Conservation (phyloP, 768 basidiomycete genomes). For the Suillus subluteus region DNA sequence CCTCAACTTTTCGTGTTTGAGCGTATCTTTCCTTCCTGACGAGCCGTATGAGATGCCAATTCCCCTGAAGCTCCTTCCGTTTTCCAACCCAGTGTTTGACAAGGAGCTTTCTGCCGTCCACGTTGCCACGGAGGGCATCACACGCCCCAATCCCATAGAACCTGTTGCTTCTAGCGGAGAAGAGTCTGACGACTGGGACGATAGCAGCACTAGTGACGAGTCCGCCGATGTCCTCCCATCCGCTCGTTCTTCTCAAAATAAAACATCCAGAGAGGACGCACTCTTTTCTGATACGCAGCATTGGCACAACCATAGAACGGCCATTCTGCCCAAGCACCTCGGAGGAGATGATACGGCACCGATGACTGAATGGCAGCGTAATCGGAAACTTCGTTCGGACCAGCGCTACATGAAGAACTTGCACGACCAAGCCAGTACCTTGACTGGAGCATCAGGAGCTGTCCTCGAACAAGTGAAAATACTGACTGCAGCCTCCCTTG, state of each 20-base stretch:
- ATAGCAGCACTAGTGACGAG: conserved; percentile 20
- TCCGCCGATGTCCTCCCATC: conserved; percentile 14
- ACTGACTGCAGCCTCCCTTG: conserved; percentile 36
- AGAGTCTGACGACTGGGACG: conserved; percentile 24
- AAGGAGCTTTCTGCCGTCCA: conserved; percentile 41
- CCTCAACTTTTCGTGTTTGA: conserved; percentile 25
- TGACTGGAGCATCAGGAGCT: conserved; percentile 65
- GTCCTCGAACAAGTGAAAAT: conserved; percentile 59
- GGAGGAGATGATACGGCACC: conserved; percentile 47
- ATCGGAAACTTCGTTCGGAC: conserved; percentile 42
- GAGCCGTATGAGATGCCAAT: background rate
- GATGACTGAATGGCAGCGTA: conserved; percentile 39
- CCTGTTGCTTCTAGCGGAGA: background rate
- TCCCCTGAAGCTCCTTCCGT: conserved; percentile 38
- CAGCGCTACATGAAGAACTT: conserved; percentile 62
- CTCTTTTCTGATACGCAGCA: conserved; percentile 56
- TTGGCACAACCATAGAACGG: conserved; percentile 57
- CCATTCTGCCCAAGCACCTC: conserved; percentile 56
- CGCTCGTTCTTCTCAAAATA: background rate
- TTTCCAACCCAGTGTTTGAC: conserved; percentile 46
- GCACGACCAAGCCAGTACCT: conserved; percentile 60
- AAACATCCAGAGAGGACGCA: conserved; percentile 40
- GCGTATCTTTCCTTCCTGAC: conserved; percentile 23
- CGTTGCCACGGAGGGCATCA: conserved; percentile 9
- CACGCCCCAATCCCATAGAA: conserved; percentile 11